Percentiles rank a stretch among this genome's conserved stretches.
These are phyloP conservation scores for Dendrobium officinale DNA, from an alignment of 106 monocot species.

Conservation along the genomic window DNA sequence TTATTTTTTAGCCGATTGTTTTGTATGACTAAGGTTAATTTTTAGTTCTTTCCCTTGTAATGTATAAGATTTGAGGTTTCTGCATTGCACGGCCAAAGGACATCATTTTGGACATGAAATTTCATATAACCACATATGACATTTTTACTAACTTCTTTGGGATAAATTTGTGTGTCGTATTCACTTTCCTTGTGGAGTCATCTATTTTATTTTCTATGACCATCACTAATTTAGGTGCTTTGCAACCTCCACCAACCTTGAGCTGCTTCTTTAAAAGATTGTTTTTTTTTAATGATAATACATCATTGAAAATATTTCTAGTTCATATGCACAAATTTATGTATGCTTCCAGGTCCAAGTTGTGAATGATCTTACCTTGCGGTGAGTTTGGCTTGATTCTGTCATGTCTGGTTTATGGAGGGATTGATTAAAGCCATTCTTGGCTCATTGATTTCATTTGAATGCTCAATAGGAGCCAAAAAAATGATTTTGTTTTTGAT, in stretches of 20 bases:
- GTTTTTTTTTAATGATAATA: not conserved
- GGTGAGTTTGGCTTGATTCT: not conserved
- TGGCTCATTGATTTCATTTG: not conserved
- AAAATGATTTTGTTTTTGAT: no score
- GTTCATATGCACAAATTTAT: not conserved
- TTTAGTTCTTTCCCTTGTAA: no score
- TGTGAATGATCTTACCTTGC: not conserved
- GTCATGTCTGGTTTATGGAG: not conserved
- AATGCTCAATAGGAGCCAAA: not conserved
- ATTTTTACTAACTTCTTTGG: not conserved
- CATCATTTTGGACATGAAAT: no score
- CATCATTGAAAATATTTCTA: not conserved
- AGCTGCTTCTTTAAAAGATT: not conserved
- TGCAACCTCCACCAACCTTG: constrained; percentile 18
- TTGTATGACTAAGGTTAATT: not conserved
- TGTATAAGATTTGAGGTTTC: no score
- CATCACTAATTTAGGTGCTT: not conserved
- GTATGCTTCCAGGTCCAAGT: not conserved
- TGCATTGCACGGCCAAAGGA: no score
- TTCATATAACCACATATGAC: no score
- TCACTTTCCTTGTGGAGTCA: not conserved
- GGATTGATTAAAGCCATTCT: not conserved
- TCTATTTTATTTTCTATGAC: not conserved
- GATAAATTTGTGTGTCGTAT: not conserved
- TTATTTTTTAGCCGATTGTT: not conserved